Conservation (phyloP, 768 basidiomycete species). For the Phlebiopsis flavidoalba region DNA sequence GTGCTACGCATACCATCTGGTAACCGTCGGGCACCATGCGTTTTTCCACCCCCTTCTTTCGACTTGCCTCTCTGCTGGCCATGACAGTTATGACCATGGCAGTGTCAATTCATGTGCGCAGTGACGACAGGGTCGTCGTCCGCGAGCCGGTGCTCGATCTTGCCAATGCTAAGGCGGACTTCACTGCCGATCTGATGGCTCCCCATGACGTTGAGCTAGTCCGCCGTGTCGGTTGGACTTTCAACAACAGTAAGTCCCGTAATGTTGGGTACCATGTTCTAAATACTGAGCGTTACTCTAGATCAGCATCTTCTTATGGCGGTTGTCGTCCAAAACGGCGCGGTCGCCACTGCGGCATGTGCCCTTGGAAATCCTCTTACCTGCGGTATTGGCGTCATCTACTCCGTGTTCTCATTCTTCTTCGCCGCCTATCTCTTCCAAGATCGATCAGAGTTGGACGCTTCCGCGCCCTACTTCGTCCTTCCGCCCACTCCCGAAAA, state of each 20-base stretch:
- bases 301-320: not conserved
- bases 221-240: constrained; percentile 1
- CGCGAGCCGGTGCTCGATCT: not conserved
- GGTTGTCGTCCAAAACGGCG: not conserved
- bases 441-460: not conserved
- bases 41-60: not conserved
- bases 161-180: not conserved
- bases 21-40: not conserved
- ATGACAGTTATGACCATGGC: not conserved
- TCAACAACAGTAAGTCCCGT: not conserved
- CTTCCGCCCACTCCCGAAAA: not conserved
- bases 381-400: not conserved
- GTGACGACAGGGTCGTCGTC: too few relatives aligned
- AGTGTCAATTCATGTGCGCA: not conserved
- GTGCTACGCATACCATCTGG: too few relatives aligned
- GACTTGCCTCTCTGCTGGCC: not conserved
- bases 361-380: not conserved
- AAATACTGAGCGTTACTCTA: not conserved
- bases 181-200: not conserved
- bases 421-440: not conserved
- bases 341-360: not conserved
- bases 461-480: not conserved
- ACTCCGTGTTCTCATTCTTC: not conserved
- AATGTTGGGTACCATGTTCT: not conserved
- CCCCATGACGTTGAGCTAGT: constrained; percentile 1